Evolutionary conservation across 345 rosid species (phyloP), one percentile per base, ranked within the genome.

Genomic region (Salix arbutifolia): DNA sequence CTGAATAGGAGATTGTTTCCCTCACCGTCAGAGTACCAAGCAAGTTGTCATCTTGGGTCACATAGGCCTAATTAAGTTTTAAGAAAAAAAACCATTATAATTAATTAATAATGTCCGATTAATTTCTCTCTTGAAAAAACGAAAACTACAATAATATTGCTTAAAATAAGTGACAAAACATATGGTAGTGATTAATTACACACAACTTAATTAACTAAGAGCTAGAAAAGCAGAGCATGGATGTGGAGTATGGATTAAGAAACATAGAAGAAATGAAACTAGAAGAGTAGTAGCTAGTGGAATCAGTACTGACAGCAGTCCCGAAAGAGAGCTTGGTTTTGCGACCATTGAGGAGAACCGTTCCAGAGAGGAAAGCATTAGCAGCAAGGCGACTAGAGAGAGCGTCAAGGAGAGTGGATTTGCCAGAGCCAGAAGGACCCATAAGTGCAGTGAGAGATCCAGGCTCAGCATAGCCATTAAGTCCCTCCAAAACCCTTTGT

Each of bases 351-450:
- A 94, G 97, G 56, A 89, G 88, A 83, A 92, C 86, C 76, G 92
- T 76, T 19, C 98, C 98, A 3, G 98, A 90, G 65, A 90, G 95
- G 67, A 91, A 94, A 76, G 97, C 91, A 75, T 94, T 94, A 14
- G 98, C 84, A 28, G 97, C 97, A n/a, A 94, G 88, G 75, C 98
- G 91, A 79, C 97, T 84, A 13, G 97, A 78, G 13, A 94, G 89
- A 46, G 98, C 97, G 37, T 94, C 98, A 16, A 94, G 98, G 53
- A 94, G 88, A 44, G 97, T 94, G 13, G 98, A 94, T 77, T 94
- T 94, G 12, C 98, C 98, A 0, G 98, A 94, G 7, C 98, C 97
- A 26, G 98, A 94, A 46, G 98, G 98, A 1, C 98, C 98, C 97
- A 94, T 94, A 71, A 94, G 89, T 21, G 97, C 97, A 1, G 95